Conservation (phyloP, 805 yeast genomes). For the Saturnispora mendoncae region DNA sequence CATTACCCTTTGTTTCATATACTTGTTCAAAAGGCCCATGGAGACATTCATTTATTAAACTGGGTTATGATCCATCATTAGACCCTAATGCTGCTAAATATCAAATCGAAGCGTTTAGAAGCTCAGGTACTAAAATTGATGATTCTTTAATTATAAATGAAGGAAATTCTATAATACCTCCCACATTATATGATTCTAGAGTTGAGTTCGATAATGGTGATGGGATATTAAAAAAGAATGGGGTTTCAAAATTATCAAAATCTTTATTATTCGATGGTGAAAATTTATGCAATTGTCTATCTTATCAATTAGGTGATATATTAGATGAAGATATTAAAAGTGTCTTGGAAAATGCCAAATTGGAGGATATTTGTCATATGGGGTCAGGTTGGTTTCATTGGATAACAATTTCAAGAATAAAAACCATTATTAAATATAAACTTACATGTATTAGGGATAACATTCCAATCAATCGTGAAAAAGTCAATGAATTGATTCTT, state of each 20-base stretch:
- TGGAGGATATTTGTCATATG: constrained; percentile 40
- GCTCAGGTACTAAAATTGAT: constrained; percentile 21
- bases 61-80: constrained; percentile 69
- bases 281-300: constrained; percentile 56
- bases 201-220: constrained; percentile 19
- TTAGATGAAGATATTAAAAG: constrained; percentile 50
- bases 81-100: constrained; percentile 48
- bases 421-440: constrained; percentile 67
- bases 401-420: constrained; percentile 50
- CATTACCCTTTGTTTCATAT: constrained; percentile 78
- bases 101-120: constrained; percentile 80
- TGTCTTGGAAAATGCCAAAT: constrained; percentile 32
- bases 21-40: constrained; percentile 88
- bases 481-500: constrained; percentile 36
- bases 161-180: constrained; percentile 21
- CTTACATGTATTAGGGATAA: constrained; percentile 51
- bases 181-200: constrained; percentile 16
- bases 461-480: constrained; percentile 34
- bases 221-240: constrained; percentile 18
- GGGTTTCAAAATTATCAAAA: constrained; percentile 29
- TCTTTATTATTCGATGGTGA: constrained; percentile 64
- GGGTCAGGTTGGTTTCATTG: constrained; percentile 76
- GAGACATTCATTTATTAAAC: constrained; percentile 74
- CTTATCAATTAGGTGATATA: constrained; percentile 75
- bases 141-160: constrained; percentile 6